Evolutionary conservation across 345 rosid species (phyloP).

Genomic region (Citrus inodora): DNA sequence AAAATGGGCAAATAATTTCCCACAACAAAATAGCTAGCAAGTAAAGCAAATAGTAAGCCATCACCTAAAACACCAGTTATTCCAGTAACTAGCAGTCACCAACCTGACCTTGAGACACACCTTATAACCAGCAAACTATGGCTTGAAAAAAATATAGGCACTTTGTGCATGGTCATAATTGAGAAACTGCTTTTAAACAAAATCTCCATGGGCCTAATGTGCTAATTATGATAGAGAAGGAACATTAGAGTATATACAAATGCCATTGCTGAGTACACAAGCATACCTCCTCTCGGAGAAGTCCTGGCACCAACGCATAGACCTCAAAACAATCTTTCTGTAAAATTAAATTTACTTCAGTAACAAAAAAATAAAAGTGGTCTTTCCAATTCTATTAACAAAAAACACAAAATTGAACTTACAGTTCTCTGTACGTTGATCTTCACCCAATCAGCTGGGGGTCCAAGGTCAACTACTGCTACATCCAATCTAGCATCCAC

Average conservation of each 20-base stretch:
- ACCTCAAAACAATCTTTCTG: slow-evolving; percentile 72
- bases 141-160: background rate
- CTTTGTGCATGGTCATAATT: background rate
- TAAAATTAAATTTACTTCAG: background rate
- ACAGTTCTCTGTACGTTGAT: slow-evolving; percentile 66
- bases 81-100: background rate
- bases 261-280: background rate
- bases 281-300: slow-evolving; percentile 67
- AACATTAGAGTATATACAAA: background rate
- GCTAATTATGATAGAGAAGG: background rate
- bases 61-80: background rate
- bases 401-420: slow-evolving; percentile 18
- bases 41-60: background rate
- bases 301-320: slow-evolving; percentile 75
- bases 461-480: slow-evolving; percentile 52
- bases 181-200: background rate
- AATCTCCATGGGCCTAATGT: background rate
- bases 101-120: background rate
- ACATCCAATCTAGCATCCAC: slow-evolving; percentile 43
- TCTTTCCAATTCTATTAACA: background rate
- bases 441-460: slow-evolving; percentile 78
- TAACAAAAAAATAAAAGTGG: background rate
- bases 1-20: background rate
- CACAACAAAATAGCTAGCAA: background rate
- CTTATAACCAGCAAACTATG: background rate